A percentile compares a stretch with the other conserved stretches of the same genome.
Conservation (phyloP, 2,329 filamentous ascomycete species). For the Xylariaceae sp. region DNA sequence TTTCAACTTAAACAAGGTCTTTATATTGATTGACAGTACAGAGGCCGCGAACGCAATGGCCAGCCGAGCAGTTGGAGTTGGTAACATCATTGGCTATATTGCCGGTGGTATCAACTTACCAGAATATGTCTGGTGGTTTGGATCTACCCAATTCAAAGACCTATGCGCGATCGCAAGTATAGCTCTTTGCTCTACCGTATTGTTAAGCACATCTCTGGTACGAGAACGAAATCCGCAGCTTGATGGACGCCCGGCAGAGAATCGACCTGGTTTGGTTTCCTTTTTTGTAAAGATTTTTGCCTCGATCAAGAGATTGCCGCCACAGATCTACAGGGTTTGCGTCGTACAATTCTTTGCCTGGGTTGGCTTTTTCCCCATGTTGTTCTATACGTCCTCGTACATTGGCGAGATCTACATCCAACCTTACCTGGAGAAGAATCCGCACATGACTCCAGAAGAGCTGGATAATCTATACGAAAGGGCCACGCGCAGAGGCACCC, state of each 20-base stretch:
- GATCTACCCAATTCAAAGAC: constrained; percentile 89
- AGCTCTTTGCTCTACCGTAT: constrained; percentile 70
- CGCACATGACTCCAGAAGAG: constrained; percentile 75
- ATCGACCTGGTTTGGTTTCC: constrained; percentile 69
- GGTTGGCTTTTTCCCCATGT: constrained; percentile 94
- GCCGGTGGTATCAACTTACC: constrained; percentile 85
- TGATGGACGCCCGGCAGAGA: constrained; percentile 66
- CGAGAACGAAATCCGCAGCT: constrained; percentile 80
- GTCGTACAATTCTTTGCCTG: constrained; percentile 84
- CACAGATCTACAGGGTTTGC: constrained; percentile 83
- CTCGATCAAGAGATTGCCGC: constrained; percentile 78
- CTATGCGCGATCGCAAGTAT: constrained; percentile 85
- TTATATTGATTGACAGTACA: constrained; percentile 23
- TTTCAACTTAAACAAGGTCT: background rate
- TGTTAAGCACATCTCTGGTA: constrained; percentile 72
- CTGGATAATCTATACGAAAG: constrained; percentile 82
- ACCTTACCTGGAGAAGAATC: constrained; percentile 77
- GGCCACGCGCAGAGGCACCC: constrained; percentile 85
- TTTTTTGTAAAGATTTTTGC: constrained; percentile 82
- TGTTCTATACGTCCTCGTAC: constrained; percentile 95
- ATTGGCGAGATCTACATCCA: constrained; percentile 92
- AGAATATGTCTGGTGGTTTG: constrained; percentile 76
- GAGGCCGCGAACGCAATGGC: constrained; percentile 95
- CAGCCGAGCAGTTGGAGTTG: constrained; percentile 81
- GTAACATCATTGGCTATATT: constrained; percentile 89